A percentile compares a stretch with the other conserved stretches of the same genome.
phyloP scores from a whole-genome alignment of 768 basidiomycete genomes.

The Kwoniella mangroviensis region DNA sequence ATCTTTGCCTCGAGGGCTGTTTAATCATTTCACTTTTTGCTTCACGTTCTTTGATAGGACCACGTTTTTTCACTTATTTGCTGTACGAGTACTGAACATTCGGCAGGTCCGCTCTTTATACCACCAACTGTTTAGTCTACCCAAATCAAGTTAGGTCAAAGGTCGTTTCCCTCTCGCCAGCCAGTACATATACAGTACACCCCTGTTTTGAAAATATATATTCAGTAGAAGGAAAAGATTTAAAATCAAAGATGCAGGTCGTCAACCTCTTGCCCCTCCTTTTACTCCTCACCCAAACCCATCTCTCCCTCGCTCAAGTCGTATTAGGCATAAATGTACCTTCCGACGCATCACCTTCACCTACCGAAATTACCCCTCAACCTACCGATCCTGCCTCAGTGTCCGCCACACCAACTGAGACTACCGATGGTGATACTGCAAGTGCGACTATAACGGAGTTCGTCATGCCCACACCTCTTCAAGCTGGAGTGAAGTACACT shows the following conservation, averaged over 20 bases:
- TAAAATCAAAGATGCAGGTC: neutral
- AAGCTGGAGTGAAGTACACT: slow-evolving; percentile 13
- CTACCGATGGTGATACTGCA: neutral
- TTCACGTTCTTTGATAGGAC: neutral
- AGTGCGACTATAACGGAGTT: slow-evolving; percentile 19
- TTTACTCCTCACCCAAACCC: neutral
- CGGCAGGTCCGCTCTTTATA: slow-evolving; percentile 5
- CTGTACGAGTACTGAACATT: neutral
- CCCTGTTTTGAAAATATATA: too few relatives aligned
- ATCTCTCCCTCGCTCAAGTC: neutral
- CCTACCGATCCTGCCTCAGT: neutral
- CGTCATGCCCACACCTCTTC: slow-evolving; percentile 29
- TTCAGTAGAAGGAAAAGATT: too few relatives aligned
- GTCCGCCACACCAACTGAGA: neutral
- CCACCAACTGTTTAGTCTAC: neutral
- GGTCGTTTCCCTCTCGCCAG: too few relatives aligned
- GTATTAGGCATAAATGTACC: neutral
- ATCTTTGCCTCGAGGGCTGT: neutral
- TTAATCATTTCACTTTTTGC: neutral
- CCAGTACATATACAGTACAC: too few relatives aligned
- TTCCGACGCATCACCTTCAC: neutral
- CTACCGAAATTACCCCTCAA: neutral
- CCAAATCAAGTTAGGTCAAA: too few relatives aligned
- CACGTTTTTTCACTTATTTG: neutral
- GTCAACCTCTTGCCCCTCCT: neutral